phyloP scores from a whole-genome alignment of 495 filamentous ascomycete genomes.

The Wilcoxina mikolae region DNA sequence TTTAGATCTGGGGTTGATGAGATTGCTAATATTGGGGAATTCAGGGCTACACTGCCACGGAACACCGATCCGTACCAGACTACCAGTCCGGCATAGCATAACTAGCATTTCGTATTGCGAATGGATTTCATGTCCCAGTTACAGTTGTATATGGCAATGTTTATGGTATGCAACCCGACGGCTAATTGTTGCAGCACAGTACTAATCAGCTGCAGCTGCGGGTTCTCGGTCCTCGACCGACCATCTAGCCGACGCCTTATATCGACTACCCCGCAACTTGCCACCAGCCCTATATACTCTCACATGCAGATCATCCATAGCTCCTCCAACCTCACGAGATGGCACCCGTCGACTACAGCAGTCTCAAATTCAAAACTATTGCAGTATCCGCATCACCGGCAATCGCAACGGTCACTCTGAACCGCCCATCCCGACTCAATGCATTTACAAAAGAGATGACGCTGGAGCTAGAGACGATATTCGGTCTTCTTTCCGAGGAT shows the following conservation, averaged over 20 bases:
- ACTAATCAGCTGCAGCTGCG: neutral
- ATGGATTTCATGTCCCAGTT: too few relatives aligned
- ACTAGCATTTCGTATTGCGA: too few relatives aligned
- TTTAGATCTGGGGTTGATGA: too few relatives aligned
- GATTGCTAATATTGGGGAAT: too few relatives aligned
- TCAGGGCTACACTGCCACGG: too few relatives aligned
- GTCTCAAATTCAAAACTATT: neutral
- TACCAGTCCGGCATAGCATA: too few relatives aligned
- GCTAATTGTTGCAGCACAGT: neutral
- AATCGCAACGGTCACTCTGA: neutral
- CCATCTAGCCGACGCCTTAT: neutral
- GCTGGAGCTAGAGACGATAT: neutral
- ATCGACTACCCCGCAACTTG: neutral
- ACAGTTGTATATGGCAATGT: too few relatives aligned
- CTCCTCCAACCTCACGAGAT: neutral
- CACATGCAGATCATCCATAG: neutral
- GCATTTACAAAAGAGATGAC: neutral
- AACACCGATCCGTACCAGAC: too few relatives aligned
- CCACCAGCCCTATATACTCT: neutral
- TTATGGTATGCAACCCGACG: too few relatives aligned
- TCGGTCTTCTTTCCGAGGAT: conserved; percentile 15
- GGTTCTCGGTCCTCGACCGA: neutral
- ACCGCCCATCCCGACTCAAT: conserved; percentile 4
- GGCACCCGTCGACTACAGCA: neutral
- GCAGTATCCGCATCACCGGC: neutral